These are phyloP conservation scores for Corniculantispora saksenae DNA, from an alignment of 2,329 filamentous ascomycete species.

Conservation along the genomic window DNA sequence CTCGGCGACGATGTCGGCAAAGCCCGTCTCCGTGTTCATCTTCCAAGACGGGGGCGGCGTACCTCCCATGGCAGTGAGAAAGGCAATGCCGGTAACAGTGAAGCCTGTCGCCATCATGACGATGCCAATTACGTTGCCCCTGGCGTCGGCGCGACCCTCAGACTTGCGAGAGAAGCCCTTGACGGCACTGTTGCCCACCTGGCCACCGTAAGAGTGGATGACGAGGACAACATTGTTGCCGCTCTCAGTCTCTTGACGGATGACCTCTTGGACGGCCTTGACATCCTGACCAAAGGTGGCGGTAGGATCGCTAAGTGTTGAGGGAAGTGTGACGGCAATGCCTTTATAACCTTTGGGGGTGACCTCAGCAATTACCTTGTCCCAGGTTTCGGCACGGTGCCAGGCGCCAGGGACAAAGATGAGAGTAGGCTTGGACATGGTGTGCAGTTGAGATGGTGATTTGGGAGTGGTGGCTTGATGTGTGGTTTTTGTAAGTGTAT, in stretches of 20 bases:
- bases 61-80: constrained; percentile 44
- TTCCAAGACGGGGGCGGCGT: constrained; percentile 44
- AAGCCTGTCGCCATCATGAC: constrained; percentile 49
- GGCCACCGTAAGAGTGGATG: constrained; percentile 51
- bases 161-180: constrained; percentile 38
- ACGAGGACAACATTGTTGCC: constrained; percentile 48
- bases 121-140: constrained; percentile 45
- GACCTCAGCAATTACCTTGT: constrained; percentile 36
- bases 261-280: constrained; percentile 38
- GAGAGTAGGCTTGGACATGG: constrained; percentile 31
- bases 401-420: constrained; percentile 51
- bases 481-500: background rate
- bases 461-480: background rate
- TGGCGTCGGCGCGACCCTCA: constrained; percentile 9
- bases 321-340: constrained; percentile 40
- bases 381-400: constrained; percentile 43
- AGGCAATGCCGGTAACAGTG: constrained; percentile 36
- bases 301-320: constrained; percentile 34
- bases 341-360: constrained; percentile 35
- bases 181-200: constrained; percentile 47
- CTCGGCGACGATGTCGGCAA: constrained; percentile 39
- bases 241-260: constrained; percentile 35
- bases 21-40: constrained; percentile 41
- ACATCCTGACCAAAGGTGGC: constrained; percentile 45
- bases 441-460: background rate